Evolutionary conservation across 495 filamentous ascomycete species (phyloP), one percentile per base, ranked within the genome.

Genomic region (Penicillium angulare): DNA sequence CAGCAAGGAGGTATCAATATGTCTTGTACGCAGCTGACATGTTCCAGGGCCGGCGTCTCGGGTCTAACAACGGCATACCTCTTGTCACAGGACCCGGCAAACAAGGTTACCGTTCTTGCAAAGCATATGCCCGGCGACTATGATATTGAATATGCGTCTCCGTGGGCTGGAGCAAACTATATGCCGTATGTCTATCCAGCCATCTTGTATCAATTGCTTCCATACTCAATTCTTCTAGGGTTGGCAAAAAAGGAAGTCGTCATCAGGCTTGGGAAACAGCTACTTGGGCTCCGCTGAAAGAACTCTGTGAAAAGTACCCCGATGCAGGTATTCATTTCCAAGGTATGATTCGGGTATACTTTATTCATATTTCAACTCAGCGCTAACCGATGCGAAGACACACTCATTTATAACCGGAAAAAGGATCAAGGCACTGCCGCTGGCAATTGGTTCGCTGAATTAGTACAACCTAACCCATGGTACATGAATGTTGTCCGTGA

Each of bases 91-190:
- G 81, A 87, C 56, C 64, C 76, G 3, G 68, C 79, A 18, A 85
- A 84, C 57, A 81, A 82, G 43, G 75, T 98, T 52, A 96, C 91
- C 3, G 79, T 98, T 20, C 75, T 92, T 3, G 89, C 90, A 18
- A 97, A 96, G 66, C 92, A 97, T 60, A 96, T 98, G 95, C 93
- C 93, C 0, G 93, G 93, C 29, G 93, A 98, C 74, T 96, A 96
- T 72, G 92, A 97, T 61, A 86, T 93, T 45, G 91, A 97, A 80
- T 98, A 97, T 66, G 85, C 90, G 3, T 95, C 89, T 15, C 93
- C 93, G 0, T 96, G 89, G 87, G 93, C 93, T 18, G 93, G 95
- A 41, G 95, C 93, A 31, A 96, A 97, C 64, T 92, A 86, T 52
- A 59, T 93, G 53, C 93, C 93, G 89, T 95, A 72, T 27, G 79